Base-by-base conservation (phyloP, 2,329 filamentous ascomycete genomes). In the Cytospora piceae region DNA sequence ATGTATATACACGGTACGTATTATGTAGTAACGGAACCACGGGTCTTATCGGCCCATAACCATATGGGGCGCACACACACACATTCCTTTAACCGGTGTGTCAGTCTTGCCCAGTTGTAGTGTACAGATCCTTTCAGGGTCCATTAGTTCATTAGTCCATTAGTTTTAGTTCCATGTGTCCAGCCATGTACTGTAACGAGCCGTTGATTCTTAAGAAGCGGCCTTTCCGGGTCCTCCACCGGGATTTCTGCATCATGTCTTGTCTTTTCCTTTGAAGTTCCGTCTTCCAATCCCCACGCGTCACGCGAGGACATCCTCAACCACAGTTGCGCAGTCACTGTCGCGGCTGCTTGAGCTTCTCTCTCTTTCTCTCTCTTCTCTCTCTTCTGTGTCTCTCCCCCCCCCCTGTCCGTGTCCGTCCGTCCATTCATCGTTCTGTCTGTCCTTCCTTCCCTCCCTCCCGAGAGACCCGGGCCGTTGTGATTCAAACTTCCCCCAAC, bases 171-270 rank as follows among this genome's bases (percentile, higher is more conserved):
- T 15, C 9, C 11, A 12, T 34, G 34, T 37, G 34, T 14, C 34
- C 34, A 37, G 27, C 27, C 27, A 29, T 29, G 37, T 34, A 39
- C 20, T 52, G 58, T 46, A 39, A 27, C 46, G 29, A 56, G 53
- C n/a, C 57, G 17, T 59, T 56, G 61, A 55, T 66, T 66, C 58
- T 64, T 64, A 63, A 58, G 54, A 52, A 59, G 51, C 22, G 51
- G 31, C 34, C 55, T 27, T 24, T 66, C 56, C 64, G 46, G 49
- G 37, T 37, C 56, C 27, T 60, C 22, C 32, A 31, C 39, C 15
- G 34, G 60, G 32, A 29, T 32, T 52, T 46, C 54, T 67, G 31
- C n/a, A 65, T 32, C 58, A 65, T 67, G 65, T 67, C 65, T 59
- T 29, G 65, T 61, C 52, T 37, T 58, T 56, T 11, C 27, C 52